Evolutionary conservation across 805 yeast species (phyloP), one percentile per base, ranked within the genome.

Genomic region (Starmerella ratchasimensis): DNA sequence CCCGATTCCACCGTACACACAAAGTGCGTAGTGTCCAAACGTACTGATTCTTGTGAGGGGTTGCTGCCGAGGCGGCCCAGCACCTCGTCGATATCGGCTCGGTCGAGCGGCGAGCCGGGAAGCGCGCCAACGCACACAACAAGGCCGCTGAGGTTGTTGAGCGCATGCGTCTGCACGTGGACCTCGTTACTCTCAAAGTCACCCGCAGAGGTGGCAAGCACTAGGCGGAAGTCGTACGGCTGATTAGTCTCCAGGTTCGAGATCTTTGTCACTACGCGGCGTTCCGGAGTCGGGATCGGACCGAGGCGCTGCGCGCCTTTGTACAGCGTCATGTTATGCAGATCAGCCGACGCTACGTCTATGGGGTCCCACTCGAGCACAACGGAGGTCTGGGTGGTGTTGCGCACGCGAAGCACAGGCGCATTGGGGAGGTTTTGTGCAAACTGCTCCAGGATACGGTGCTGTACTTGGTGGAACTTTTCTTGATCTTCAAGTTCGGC

Each of bases 101-200:
- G 54, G 5, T 67, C 55, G 28, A 73, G 60, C 26, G 63, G 62
- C 32, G 75, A 74, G 44, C 74, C 76, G 20, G 47, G 46, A 42
- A 86, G 67, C 32, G 80, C 79, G 28, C 98, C 97, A 37, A 84
- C 56, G 58, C 97, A 88, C 1, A 82, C 79, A 0, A 88, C 83
- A 40, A 90, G 83, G 42, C 98, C 98, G 2, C 82, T 69, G 50
- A 90, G 67, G 59, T 90, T 96, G 0, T 95, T 84, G 96, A 88
- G 84, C 54, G 83, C 86, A 57, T 84, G 97, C 3, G 98, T 90
- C 41, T 72, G 76, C 13, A 86, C 72, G 34, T 68, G 69, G 18
- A 88, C 56, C 16, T 60, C 60, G 31, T 83, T 76, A 9, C 94
- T 80, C 52, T 64, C 63, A 51, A 68, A 81, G 9, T 68, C 65